These are phyloP conservation scores for Viola pubescens DNA, from an alignment of 441 rosid genomes.

Conservation along the genomic window DNA sequence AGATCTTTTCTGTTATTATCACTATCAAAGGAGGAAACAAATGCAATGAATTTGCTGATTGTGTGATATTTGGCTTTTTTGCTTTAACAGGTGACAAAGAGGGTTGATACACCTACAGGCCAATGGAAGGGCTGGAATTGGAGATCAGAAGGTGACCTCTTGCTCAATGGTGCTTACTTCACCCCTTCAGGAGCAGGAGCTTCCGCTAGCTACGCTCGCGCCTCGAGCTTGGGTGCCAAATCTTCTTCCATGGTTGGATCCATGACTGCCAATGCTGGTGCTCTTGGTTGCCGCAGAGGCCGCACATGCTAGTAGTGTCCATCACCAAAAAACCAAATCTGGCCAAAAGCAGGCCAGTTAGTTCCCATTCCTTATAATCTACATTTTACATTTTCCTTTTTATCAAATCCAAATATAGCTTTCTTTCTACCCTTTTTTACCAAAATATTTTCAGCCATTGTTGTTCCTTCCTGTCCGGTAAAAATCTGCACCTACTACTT, in stretches of 20 bases:
- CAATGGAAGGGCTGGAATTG: conserved; percentile 84
- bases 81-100: conserved; percentile 66
- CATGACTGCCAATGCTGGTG: conserved; percentile 68
- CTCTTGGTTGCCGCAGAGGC: conserved; percentile 55
- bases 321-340: conserved; percentile 2
- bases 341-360: conserved; percentile 23
- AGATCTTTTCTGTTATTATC: background rate
- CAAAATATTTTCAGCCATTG: conserved; percentile 22
- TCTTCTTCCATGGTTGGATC: conserved; percentile 74
- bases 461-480: conserved; percentile 16
- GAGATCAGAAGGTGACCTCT: conserved; percentile 88
- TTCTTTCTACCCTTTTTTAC: conserved; percentile 5
- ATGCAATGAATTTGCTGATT: background rate
- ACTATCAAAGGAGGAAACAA: background rate
- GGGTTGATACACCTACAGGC: conserved; percentile 52
- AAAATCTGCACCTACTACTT: conserved; percentile 17
- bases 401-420: conserved; percentile 6
- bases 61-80: conserved; percentile 1
- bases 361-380: conserved; percentile 1
- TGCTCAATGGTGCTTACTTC: conserved; percentile 84
- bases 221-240: conserved; percentile 87
- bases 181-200: conserved; percentile 86
- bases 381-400: background rate
- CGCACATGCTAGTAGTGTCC: conserved; percentile 40
- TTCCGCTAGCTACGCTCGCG: conserved; percentile 84